phyloP scores from a whole-genome alignment of 1,284 basidiomycete species.

The Puccinia polysora region DNA sequence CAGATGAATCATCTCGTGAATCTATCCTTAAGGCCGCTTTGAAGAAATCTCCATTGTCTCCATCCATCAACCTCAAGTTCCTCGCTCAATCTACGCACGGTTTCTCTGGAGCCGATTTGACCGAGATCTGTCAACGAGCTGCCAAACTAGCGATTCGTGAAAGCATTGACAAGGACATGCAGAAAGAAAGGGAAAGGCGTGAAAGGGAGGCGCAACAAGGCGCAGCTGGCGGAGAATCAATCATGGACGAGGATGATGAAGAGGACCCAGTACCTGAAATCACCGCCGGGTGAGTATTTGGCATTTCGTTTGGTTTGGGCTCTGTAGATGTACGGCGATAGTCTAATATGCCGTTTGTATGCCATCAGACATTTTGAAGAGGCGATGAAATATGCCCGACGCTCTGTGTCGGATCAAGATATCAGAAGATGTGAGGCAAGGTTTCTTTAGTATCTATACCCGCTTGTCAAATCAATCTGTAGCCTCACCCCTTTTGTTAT shows the following conservation, averaged over 20 bases:
- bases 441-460: not conserved
- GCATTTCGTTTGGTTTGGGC: too few species aligned
- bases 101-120: constrained; percentile 98
- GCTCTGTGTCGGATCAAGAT: constrained; percentile 87
- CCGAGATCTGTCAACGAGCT: constrained; percentile 95
- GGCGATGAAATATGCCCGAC: constrained; percentile 85
- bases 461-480: not conserved
- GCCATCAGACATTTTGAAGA: constrained; percentile 76
- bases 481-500: constrained; percentile 42
- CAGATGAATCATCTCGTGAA: constrained; percentile 84
- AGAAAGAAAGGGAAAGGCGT: constrained; percentile 70
- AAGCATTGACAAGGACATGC: constrained; percentile 88
- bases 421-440: constrained; percentile 87
- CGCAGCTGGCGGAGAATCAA: constrained; percentile 61
- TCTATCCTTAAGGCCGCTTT: constrained; percentile 86
- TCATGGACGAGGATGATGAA: constrained; percentile 68
- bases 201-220: constrained; percentile 64
- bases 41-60: constrained; percentile 83
- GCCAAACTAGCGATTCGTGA: constrained; percentile 94
- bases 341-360: not conserved
- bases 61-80: constrained; percentile 79
- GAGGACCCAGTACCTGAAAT: constrained; percentile 94
- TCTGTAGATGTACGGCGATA: constrained; percentile 55
- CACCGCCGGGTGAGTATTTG: constrained; percentile 62
- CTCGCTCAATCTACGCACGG: constrained; percentile 92